Conservation (phyloP, 1,284 basidiomycete genomes). For the Coniferiporia sulphurascens region DNA sequence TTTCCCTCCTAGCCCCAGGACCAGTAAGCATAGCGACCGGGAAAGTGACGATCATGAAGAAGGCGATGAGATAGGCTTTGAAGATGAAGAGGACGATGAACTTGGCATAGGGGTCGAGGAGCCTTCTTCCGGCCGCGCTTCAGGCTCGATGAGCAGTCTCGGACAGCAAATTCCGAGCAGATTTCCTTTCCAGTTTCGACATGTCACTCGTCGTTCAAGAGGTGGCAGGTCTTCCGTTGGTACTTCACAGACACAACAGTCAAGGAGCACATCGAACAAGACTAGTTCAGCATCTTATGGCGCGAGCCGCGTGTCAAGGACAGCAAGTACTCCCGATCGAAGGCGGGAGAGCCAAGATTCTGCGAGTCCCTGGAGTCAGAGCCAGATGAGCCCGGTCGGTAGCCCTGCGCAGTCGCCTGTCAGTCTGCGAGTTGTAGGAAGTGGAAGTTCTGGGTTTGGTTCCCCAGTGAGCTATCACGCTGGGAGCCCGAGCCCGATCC, state of each 20-base stretch:
- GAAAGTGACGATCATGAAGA: constrained; percentile 33
- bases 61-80: constrained; percentile 31
- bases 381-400: neutral
- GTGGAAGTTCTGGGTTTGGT: constrained; percentile 11
- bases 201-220: constrained; percentile 29
- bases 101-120: constrained; percentile 33
- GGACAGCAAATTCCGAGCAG: constrained; percentile 67
- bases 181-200: constrained; percentile 66
- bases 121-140: constrained; percentile 48
- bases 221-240: constrained; percentile 37
- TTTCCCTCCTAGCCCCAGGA: constrained; percentile 54
- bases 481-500: constrained; percentile 41
- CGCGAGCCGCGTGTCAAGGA: constrained; percentile 8
- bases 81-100: constrained; percentile 33
- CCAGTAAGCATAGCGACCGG: constrained; percentile 32
- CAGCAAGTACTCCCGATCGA: constrained; percentile 18
- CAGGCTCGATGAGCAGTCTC: constrained; percentile 73
- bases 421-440: constrained; percentile 19
- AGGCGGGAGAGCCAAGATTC: constrained; percentile 7
- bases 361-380: constrained; percentile 13
- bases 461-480: constrained; percentile 30
- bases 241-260: constrained; percentile 11
- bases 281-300: constrained; percentile 25
- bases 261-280: constrained; percentile 9
- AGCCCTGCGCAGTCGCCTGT: constrained; percentile 15